Evolutionary conservation across 2,329 filamentous ascomycete species (phyloP), one percentile per base, ranked within the genome.

Genomic region (Colletotrichum phormii): DNA sequence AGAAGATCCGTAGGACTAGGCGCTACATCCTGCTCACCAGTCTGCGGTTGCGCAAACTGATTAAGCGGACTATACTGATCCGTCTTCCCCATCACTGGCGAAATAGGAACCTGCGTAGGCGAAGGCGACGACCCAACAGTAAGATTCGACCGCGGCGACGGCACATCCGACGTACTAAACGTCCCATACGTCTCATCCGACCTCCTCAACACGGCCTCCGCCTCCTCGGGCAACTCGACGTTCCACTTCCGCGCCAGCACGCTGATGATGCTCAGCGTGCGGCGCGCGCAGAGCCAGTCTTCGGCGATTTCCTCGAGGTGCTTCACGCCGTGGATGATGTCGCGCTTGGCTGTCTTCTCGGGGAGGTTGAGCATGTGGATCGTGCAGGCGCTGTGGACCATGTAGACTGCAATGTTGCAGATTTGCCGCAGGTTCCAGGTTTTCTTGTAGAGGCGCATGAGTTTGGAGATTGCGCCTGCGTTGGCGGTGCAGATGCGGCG

Each of bases 271-370:
- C 91, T 91, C 7, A 98, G 86, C 0, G 95, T 96, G 13, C 96
- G 90, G 65, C 95, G 89, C 11, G 95, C 96, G 78, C 95, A 97
- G 0, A 95, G 89, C 97, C 97, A 99, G 77, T 95, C 93, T 81
- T 98, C 95, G 0, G 95, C 95, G 77, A 99, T 98, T 79, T 98
- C 96, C 81, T 98, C 96, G 1, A 98, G 89, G 75, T 98, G 94
- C 78, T 94, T 96, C 55, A 98, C 89, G 1, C 96, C 95, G 77
- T 98, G 95, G 5, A 94, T 93, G 54, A 99, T 94, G 81, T 98
- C 96, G 77, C 96, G 88, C 78, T 91, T 93, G 5, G 97, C 95
- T 35, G 94, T 97, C 84, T 97, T 98, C 77, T 98, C 95, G 0
- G 95, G 95, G 1, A 98, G 86, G 76, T 98, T 98, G 46, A 99